These are phyloP conservation scores for Trichoderma aggressivum DNA, from an alignment of 2,329 filamentous ascomycete species.

Conservation along the genomic window DNA sequence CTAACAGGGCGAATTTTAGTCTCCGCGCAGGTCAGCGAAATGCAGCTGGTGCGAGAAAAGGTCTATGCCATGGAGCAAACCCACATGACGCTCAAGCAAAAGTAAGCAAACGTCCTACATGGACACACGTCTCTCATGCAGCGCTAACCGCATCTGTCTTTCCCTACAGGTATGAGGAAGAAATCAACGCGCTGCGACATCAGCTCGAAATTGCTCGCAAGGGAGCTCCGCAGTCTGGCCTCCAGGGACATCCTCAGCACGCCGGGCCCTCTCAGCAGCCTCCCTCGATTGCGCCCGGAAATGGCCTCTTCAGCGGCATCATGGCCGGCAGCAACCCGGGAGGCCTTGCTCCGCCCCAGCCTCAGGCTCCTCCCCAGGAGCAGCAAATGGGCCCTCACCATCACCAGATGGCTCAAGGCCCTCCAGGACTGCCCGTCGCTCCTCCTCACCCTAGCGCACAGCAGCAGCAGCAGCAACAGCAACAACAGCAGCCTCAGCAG, in stretches of 20 bases:
- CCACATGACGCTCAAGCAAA: constrained; percentile 83
- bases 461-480: constrained; percentile 38
- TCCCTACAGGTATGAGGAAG: constrained; percentile 80
- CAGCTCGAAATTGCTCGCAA: constrained; percentile 78
- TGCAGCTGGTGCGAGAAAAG: constrained; percentile 90
- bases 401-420: constrained; percentile 67
- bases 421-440: constrained; percentile 60
- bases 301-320: constrained; percentile 90
- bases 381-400: constrained; percentile 52
- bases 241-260: constrained; percentile 70
- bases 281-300: constrained; percentile 86
- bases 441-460: constrained; percentile 59
- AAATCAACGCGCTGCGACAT: constrained; percentile 78
- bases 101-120: constrained; percentile 57
- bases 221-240: constrained; percentile 53
- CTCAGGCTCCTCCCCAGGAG: constrained; percentile 66
- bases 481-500: constrained; percentile 44
- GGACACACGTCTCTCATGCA: background rate
- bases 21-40: constrained; percentile 85
- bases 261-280: constrained; percentile 77
- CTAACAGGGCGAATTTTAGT: constrained; percentile 54
- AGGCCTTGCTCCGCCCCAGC: constrained; percentile 76
- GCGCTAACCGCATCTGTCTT: constrained; percentile 15
- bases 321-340: constrained; percentile 87
- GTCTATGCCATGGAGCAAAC: constrained; percentile 90